These are phyloP conservation scores for Ceratocystiopsis minuta DNA, from an alignment of 2,329 filamentous ascomycete genomes.

Conservation along the genomic window DNA sequence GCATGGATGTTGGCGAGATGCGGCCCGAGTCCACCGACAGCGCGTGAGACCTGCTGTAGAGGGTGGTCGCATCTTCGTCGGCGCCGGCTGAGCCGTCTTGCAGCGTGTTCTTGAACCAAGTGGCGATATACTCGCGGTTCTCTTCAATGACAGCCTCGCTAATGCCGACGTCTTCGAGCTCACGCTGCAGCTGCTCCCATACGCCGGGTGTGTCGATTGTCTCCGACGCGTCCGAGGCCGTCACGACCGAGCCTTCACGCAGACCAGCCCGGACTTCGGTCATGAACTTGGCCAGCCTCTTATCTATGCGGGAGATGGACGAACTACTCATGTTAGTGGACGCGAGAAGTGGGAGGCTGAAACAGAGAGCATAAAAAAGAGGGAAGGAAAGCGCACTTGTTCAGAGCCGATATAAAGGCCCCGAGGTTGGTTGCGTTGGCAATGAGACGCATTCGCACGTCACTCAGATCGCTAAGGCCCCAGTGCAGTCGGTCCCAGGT, in stretches of 20 bases:
- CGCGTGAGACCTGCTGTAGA: background rate
- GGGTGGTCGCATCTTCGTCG: conserved; percentile 2
- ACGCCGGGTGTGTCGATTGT: conserved; percentile 11
- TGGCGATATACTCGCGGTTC: conserved; percentile 12
- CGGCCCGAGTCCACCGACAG: background rate
- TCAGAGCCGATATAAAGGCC: conserved; percentile 12
- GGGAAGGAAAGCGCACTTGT: conserved; percentile 8
- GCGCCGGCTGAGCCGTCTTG: conserved; percentile 8
- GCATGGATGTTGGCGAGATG: conserved; percentile 2
- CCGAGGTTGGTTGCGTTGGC: conserved; percentile 12
- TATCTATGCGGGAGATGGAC: conserved; percentile 12
- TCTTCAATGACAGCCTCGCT: conserved; percentile 10
- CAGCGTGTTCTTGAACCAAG: conserved; percentile 12
- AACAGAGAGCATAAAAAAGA: background rate
- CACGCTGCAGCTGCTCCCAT: conserved; percentile 11
- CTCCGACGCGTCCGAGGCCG: conserved; percentile 8
- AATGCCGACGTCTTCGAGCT: conserved; percentile 14
- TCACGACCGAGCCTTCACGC: conserved; percentile 13
- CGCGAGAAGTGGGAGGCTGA: too few species aligned
- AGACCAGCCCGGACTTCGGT: conserved; percentile 12
- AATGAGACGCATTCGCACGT: conserved; percentile 12
- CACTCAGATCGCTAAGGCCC: conserved; percentile 12
- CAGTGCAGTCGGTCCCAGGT: conserved; percentile 15
- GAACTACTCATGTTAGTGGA: conserved; percentile 7
- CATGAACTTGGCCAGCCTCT: conserved; percentile 12